Evolutionary conservation across 768 basidiomycete species (phyloP).

Genomic region (Boletus pseudopeckii): DNA sequence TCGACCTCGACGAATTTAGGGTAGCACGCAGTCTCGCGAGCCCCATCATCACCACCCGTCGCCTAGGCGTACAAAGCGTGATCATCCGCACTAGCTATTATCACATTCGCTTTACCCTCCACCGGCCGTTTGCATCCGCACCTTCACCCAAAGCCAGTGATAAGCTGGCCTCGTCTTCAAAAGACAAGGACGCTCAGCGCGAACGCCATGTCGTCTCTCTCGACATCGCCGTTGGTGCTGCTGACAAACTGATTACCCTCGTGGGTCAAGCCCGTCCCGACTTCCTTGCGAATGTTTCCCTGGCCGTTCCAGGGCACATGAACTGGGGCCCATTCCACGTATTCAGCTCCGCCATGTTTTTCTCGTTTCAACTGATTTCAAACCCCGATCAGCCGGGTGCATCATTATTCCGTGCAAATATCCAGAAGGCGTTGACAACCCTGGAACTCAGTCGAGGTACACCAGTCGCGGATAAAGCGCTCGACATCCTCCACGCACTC

Average conservation of each 20-base stretch:
- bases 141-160: slow-evolving; percentile 23
- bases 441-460: slow-evolving; percentile 64
- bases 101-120: slow-evolving; percentile 82
- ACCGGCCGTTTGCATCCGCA: slow-evolving; percentile 64
- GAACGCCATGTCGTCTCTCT: slow-evolving; percentile 55
- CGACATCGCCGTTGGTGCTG: slow-evolving; percentile 71
- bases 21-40: slow-evolving; percentile 72
- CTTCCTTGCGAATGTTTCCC: slow-evolving; percentile 63
- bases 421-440: slow-evolving; percentile 63
- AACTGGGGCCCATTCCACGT: slow-evolving; percentile 82
- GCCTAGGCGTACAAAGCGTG: slow-evolving; percentile 77
- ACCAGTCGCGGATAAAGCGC: slow-evolving; percentile 71
- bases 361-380: slow-evolving; percentile 83
- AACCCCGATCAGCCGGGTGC: slow-evolving; percentile 80
- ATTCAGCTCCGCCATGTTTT: slow-evolving; percentile 86
- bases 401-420: slow-evolving; percentile 69
- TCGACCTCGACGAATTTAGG: slow-evolving; percentile 73
- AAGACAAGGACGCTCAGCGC: slow-evolving; percentile 27
- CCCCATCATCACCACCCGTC: slow-evolving; percentile 51
- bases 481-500: slow-evolving; percentile 66
- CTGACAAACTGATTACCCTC: slow-evolving; percentile 75
- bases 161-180: slow-evolving; percentile 31
- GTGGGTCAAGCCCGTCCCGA: slow-evolving; percentile 74
- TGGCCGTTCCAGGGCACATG: slow-evolving; percentile 79
- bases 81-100: slow-evolving; percentile 75